Base-by-base conservation (phyloP, 441 rosid genomes). In the Daphne laureola region DNA sequence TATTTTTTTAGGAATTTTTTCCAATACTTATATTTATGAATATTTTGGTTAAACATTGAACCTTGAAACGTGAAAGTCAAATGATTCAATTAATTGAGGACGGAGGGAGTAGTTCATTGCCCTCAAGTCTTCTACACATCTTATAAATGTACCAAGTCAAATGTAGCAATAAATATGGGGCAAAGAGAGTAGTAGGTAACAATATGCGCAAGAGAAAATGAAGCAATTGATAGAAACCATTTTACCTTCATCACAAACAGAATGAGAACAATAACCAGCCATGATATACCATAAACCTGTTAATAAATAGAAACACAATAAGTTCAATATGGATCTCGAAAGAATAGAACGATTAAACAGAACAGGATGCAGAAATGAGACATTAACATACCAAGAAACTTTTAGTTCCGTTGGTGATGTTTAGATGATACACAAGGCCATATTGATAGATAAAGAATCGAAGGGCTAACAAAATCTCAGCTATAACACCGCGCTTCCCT, bases 231-330 rank as follows among this genome's bases (percentile, higher is more conserved):
- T 31, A 46, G 26, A 51, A 43, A 17, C 47, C 7, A 56, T 7
- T 80, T 49, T 26, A 94, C 99, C 99, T 94, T 94, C 99, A 94
- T 90, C 52, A 94, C 92, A 52, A 85, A 87, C 80, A 94, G 65
- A 64, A 94, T 67, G 54, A 90, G 55, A 60, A 94, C 73, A 58
- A 94, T 94, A 69, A 94, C 97, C 61, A 87, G 83, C 99, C 99
- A 94, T 16, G 99, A 94, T 56, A 82, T 46, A 17, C 98, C 99
- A 44, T 94, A 94, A 49, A 94, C 90, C 99, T 94, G 75, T 21
- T 49, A 63, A 17, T 53, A 72, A 46, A 31, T 11, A 16, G 55
- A 58, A 58, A 14, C 46, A 57, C 14, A 58, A 12, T 16, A 58
- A 8, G 51, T 49, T 43, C 12, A 15, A 18, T 31, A 48, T 45